phyloP scores from a whole-genome alignment of 78 protist genomes.

The Ministeria vibrans region DNA sequence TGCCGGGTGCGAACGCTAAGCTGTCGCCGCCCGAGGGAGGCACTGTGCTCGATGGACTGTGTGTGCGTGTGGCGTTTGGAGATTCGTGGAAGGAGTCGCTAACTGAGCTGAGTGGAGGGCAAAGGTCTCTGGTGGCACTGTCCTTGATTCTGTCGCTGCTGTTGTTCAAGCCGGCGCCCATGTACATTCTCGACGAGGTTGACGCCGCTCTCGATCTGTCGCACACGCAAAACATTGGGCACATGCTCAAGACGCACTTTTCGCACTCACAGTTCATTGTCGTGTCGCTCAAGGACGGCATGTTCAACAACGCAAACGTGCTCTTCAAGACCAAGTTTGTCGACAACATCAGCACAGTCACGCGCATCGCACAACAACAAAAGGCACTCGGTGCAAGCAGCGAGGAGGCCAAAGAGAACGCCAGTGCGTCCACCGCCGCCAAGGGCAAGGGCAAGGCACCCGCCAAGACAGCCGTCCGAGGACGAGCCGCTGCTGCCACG shows the following conservation, averaged over 20 bases:
- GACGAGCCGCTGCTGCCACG: too few relatives aligned
- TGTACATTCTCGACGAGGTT: conserved; percentile 99
- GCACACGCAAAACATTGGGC: conserved; percentile 95
- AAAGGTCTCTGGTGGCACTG: conserved; percentile 93
- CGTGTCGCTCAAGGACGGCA: conserved; percentile 85
- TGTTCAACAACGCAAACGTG: conserved; percentile 92
- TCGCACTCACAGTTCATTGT: conserved; percentile 79
- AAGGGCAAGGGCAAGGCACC: too few relatives aligned
- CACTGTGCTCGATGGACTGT: conserved; percentile 44
- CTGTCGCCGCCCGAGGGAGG: conserved; percentile 23
- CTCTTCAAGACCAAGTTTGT: conserved; percentile 83
- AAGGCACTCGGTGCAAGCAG: too few relatives aligned
- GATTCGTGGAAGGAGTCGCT: conserved; percentile 93
- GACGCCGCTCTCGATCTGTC: conserved; percentile 98
- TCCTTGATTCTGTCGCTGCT: conserved; percentile 95
- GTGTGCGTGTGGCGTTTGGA: conserved; percentile 87
- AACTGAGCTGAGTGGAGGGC: conserved; percentile 96
- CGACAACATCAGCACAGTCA: conserved; percentile 68
- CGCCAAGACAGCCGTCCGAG: too few relatives aligned
- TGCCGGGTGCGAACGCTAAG: conserved; percentile 83
- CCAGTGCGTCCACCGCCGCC: too few relatives aligned
- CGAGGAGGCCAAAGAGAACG: too few relatives aligned
- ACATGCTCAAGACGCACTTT: conserved; percentile 71
- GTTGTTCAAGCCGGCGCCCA: conserved; percentile 98
- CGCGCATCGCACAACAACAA: conserved; percentile 28